Evolutionary conservation across 2,329 filamentous ascomycete genomes (phyloP).

Genomic region (Hymenoscyphus albidus): DNA sequence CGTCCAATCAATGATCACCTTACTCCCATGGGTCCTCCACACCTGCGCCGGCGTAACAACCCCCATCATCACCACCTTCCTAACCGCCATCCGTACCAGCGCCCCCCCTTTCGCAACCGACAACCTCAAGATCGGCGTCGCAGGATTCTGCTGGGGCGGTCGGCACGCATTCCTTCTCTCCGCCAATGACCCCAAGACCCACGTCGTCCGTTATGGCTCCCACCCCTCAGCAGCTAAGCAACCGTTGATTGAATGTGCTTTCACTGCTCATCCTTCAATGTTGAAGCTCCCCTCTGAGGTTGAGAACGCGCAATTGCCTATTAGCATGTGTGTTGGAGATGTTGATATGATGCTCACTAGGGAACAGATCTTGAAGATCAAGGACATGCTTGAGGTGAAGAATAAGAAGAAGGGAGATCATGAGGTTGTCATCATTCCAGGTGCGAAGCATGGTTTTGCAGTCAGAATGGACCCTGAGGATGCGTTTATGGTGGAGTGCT

Average conservation of each 20-base stretch:
- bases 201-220: slow-evolving; percentile 19
- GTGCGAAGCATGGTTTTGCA: slow-evolving; percentile 42
- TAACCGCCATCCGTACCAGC: slow-evolving; percentile 36
- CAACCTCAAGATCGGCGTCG: slow-evolving; percentile 45
- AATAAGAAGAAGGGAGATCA: slow-evolving; percentile 28
- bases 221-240: slow-evolving; percentile 8
- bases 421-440: slow-evolving; percentile 37
- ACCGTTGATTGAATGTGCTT: slow-evolving; percentile 46
- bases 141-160: slow-evolving; percentile 63
- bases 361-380: slow-evolving; percentile 21
- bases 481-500: slow-evolving; percentile 34
- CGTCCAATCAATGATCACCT: slow-evolving; percentile 41
- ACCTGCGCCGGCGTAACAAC: slow-evolving; percentile 30
- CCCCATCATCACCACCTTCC: slow-evolving; percentile 39
- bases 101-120: slow-evolving; percentile 29
- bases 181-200: slow-evolving; percentile 35
- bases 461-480: slow-evolving; percentile 37
- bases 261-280: slow-evolving; percentile 48
- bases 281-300: slow-evolving; percentile 44
- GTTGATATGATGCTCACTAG: slow-evolving; percentile 39
- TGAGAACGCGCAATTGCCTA: slow-evolving; percentile 40
- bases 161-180: slow-evolving; percentile 50
- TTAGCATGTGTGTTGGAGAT: slow-evolving; percentile 44
- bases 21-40: slow-evolving; percentile 28
- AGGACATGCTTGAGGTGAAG: slow-evolving; percentile 24